Evolutionary conservation across 306 rosid species (phyloP), one percentile per base, ranked within the genome.

Genomic region (Castanea sativa): DNA sequence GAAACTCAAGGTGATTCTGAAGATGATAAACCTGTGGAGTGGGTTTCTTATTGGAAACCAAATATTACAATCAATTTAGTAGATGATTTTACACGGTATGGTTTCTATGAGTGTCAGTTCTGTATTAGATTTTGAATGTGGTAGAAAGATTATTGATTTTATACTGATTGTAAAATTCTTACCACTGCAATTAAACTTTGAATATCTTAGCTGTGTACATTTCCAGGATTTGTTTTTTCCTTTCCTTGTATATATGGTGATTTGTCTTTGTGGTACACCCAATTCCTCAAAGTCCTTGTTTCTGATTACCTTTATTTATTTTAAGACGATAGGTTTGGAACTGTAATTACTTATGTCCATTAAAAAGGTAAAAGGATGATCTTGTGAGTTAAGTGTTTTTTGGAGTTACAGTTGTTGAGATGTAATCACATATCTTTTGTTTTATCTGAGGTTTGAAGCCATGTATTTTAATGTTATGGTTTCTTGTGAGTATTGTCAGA

Each of bases 1-100:
- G 91, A 91, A 81, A 14, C 87, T 73, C 89, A 85, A 75, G 90
- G 72, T 83, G 89, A 89, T 86, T 78, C 89, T 59, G 87, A 86
- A 78, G 97, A 90, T 19, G 86, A 85, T 13, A 90, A 77, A 60
- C 93, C 91, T 71, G 87, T 79, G 83, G 99, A 90, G 83, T 95
- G 99, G 99, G 57, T 76, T 76, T 81, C 99, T 49, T 91, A 88
- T 55, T 93, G 96, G 96, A 92, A 91, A 79, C 99, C 99, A 29
- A 95, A 95, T 89, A 75, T 93, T 65, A 93, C 97, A 18, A 87
- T 95, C 75, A 95, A 95, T 89, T 86, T 95, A 86, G 95, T 93
- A 35, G 98, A 93, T 29, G 99, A 95, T 79, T 95, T 95, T 85
- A 90, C 98, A 18, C 74, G 86, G 99, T 95, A 87, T 20, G 90